A percentile compares a stretch with the other conserved stretches of the same genome.
These are phyloP conservation scores for Vitis amurensis DNA, from an alignment of 164 flowering plant genomes.

Conservation along the genomic window DNA sequence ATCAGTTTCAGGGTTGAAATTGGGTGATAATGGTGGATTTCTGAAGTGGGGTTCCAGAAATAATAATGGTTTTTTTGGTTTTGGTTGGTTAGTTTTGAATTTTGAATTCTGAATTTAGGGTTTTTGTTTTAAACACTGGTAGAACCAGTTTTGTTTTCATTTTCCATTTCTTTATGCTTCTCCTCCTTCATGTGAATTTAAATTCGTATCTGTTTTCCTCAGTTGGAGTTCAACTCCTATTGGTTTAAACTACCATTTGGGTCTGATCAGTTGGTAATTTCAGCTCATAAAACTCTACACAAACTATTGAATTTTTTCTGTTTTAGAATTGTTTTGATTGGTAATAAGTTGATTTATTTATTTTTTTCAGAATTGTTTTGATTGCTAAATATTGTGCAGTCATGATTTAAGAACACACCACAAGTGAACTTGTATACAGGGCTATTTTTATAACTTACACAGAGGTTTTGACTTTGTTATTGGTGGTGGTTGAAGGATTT, in stretches of 20 bases:
- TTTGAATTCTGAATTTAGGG: constrained; percentile 8
- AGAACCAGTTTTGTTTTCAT: not conserved
- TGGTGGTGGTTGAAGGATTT: constrained; percentile 18
- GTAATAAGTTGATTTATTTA: no score
- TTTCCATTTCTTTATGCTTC: no score
- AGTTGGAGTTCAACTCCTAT: not conserved
- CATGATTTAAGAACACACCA: no score
- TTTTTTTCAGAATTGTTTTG: no score
- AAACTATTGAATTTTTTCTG: no score
- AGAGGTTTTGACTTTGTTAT: constrained; percentile 16
- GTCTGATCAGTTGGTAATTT: no score
- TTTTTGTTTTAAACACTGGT: not conserved
- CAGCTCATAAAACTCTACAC: no score
- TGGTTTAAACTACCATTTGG: not conserved
- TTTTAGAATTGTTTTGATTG: no score
- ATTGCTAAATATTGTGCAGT: no score
- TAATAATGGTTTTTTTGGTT: constrained; percentile 11
- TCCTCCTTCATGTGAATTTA: no score
- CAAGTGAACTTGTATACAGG: no score
- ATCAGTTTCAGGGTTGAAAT: not conserved
- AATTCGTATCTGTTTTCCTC: no score
- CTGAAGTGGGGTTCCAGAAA: constrained; percentile 16
- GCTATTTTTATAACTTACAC: not conserved
- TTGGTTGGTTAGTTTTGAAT: not conserved
- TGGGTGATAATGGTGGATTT: constrained; percentile 8